Conservation (phyloP, 345 rosid species). For the Gynandropsis gynandra region DNA sequence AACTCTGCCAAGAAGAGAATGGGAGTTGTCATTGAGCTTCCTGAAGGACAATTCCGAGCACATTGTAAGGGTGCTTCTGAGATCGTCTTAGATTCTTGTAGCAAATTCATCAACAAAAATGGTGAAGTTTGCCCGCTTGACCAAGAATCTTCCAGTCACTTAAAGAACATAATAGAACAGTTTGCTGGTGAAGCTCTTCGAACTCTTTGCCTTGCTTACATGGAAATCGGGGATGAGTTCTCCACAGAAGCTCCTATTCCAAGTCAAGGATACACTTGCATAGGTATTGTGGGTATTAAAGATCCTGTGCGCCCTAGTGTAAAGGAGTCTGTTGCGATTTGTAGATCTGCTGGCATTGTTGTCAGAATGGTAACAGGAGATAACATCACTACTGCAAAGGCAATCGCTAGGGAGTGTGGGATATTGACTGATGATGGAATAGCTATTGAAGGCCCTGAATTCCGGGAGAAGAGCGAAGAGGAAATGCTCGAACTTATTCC, state of each 20-base stretch:
- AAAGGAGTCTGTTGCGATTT: slow-evolving; percentile 72
- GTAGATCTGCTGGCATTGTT: slow-evolving; percentile 73
- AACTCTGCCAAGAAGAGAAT: slow-evolving; percentile 82
- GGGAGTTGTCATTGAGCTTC: slow-evolving; percentile 75
- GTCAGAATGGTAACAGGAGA: slow-evolving; percentile 93
- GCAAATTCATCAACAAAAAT: slow-evolving; percentile 53
- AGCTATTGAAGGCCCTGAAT: slow-evolving; percentile 58
- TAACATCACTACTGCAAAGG: slow-evolving; percentile 80
- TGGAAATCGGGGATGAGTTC: slow-evolving; percentile 54
- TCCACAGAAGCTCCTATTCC: slow-evolving; percentile 51
- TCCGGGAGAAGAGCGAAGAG: slow-evolving; percentile 42
- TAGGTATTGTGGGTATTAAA: slow-evolving; percentile 81
- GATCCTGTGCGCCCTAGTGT: slow-evolving; percentile 87
- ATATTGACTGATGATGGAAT: slow-evolving; percentile 58
- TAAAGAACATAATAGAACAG: slow-evolving; percentile 47
- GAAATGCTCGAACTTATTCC: slow-evolving; percentile 66
- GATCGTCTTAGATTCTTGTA: slow-evolving; percentile 63
- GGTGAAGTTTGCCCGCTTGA: slow-evolving; percentile 74
- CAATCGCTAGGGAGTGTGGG: slow-evolving; percentile 86
- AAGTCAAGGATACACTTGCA: slow-evolving; percentile 45
- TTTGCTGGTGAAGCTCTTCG: slow-evolving; percentile 94
- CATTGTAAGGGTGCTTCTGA: slow-evolving; percentile 94
- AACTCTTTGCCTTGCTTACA: slow-evolving; percentile 83
- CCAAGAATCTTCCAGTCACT: slow-evolving; percentile 37
- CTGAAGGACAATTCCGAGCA: slow-evolving; percentile 48